Conservation (phyloP, 164 flowering plant genomes). For the Magnolia officinalis region DNA sequence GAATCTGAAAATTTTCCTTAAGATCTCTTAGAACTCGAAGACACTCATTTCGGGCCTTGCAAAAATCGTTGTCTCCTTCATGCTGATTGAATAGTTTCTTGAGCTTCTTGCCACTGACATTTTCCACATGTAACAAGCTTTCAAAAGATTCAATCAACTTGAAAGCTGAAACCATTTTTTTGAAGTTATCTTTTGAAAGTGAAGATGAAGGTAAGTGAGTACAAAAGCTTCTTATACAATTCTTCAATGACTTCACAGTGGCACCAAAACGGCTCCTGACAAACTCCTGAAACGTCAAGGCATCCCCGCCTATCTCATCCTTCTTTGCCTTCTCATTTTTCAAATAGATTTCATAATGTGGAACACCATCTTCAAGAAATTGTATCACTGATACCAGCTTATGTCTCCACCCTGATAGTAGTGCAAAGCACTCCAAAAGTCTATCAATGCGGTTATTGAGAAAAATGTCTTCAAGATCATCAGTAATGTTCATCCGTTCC, state of each 20-base stretch:
- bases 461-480: conserved; percentile 46
- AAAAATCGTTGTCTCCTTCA: not conserved
- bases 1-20: conserved; percentile 22
- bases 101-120: conserved; percentile 29
- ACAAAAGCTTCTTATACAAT: conserved; percentile 34
- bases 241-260: conserved; percentile 12
- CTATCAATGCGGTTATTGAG: conserved; percentile 41
- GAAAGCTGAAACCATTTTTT: conserved; percentile 22
- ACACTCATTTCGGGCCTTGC: conserved; percentile 11
- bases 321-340: conserved; percentile 28
- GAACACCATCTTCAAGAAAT: conserved; percentile 46
- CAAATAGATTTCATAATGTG: conserved; percentile 29
- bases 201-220: conserved; percentile 40
- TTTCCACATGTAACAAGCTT: conserved; percentile 19
- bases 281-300: not conserved
- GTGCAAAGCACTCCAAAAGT: conserved; percentile 44
- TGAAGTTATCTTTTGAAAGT: conserved; percentile 22
- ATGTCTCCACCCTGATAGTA: conserved; percentile 44
- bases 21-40: conserved; percentile 27
- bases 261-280: not conserved
- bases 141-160: conserved; percentile 32
- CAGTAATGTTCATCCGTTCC: conserved; percentile 37
- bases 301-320: too few species aligned
- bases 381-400: conserved; percentile 35
- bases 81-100: conserved; percentile 28